These are phyloP conservation scores for Ceratocystis cacaofunesta DNA, from an alignment of 2,329 filamentous ascomycete species.

Conservation along the genomic window DNA sequence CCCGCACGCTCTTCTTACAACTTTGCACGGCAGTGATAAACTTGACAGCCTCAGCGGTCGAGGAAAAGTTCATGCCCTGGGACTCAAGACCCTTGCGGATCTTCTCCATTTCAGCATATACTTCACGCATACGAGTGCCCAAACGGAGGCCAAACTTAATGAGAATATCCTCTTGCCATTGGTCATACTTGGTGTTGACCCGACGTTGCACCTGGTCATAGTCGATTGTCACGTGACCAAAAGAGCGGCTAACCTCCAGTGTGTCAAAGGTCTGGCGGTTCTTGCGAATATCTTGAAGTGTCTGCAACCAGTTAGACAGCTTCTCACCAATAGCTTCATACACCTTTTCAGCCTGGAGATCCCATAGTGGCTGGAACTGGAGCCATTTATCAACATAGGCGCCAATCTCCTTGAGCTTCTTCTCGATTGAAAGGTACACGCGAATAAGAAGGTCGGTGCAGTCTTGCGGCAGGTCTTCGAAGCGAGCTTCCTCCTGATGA, in stretches of 20 bases:
- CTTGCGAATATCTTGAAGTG: conserved; percentile 94
- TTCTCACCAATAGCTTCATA: conserved; percentile 86
- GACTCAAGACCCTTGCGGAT: conserved; percentile 80
- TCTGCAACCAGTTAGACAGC: conserved; percentile 79
- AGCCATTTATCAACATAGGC: conserved; percentile 94
- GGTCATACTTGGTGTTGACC: conserved; percentile 97
- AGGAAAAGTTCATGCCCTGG: conserved; percentile 83
- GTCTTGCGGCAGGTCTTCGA: conserved; percentile 68
- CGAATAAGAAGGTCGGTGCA: conserved; percentile 66
- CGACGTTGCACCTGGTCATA: conserved; percentile 98
- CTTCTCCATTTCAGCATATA: conserved; percentile 82
- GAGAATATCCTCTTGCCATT: conserved; percentile 97
- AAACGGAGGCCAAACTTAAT: conserved; percentile 84
- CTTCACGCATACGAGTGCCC: conserved; percentile 78
- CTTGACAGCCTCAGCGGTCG: conserved; percentile 89
- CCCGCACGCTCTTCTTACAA: conserved; percentile 82
- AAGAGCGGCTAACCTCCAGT: conserved; percentile 79
- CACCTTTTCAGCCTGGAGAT: conserved; percentile 88
- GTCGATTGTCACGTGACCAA: conserved; percentile 88
- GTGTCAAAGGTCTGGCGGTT: conserved; percentile 94
- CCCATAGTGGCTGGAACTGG: conserved; percentile 96
- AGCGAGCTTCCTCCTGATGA: conserved; percentile 52
- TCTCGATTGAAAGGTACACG: conserved; percentile 73
- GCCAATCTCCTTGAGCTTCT: conserved; percentile 64
- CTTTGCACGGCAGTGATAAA: conserved; percentile 98